phyloP scores from a whole-genome alignment of 306 rosid genomes.

The Macrotyloma uniflorum region DNA sequence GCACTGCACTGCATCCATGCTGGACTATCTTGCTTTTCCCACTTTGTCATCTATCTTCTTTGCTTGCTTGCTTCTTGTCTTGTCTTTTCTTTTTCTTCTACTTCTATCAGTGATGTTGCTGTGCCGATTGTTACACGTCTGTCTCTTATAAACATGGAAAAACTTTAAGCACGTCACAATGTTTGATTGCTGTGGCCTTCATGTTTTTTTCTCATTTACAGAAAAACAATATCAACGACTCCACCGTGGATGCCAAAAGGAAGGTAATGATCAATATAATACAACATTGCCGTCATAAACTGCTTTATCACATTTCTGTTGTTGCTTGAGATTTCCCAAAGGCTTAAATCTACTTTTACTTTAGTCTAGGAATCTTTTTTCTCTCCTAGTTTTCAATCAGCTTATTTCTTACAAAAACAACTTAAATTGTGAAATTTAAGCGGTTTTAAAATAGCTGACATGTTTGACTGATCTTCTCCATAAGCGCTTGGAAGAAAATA shows the following conservation, averaged over 20 bases:
- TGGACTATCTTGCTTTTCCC: background rate
- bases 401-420: background rate
- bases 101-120: background rate
- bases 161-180: background rate
- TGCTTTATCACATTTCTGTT: background rate
- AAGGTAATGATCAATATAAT: slow-evolving; percentile 46
- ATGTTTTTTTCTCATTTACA: slow-evolving; percentile 36
- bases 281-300: background rate
- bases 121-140: background rate
- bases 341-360: background rate
- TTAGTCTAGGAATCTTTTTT: background rate
- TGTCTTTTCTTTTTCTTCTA: background rate
- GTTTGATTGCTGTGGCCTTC: background rate
- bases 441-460: background rate
- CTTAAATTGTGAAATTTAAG: background rate
- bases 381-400: background rate
- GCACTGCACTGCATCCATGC: background rate
- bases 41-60: background rate
- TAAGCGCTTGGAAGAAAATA: background rate
- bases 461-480: background rate
- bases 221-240: slow-evolving; percentile 57
- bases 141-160: background rate
- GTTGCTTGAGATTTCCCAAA: background rate
- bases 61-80: background rate
- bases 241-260: slow-evolving; percentile 38